A percentile compares a stretch with the other conserved stretches of the same genome.
These are phyloP conservation scores for Starmerella khaoyaiensis DNA, from an alignment of 805 yeast genomes.

Conservation along the genomic window DNA sequence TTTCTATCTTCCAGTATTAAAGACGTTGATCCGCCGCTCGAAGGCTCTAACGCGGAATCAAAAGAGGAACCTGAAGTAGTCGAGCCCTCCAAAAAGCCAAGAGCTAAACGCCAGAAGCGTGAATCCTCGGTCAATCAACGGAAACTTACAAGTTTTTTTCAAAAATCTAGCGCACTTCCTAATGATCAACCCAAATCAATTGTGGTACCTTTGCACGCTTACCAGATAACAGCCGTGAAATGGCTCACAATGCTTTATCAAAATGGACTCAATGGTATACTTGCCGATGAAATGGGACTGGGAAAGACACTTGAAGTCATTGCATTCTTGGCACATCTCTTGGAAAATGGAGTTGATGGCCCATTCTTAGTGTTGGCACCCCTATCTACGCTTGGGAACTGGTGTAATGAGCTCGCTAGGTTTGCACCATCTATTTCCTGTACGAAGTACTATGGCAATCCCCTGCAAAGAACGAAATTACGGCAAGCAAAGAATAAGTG, in stretches of 20 bases:
- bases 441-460: slow-evolving; percentile 48
- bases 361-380: slow-evolving; percentile 94
- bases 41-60: slow-evolving; percentile 23
- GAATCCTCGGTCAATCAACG: not conserved
- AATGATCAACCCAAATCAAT: slow-evolving; percentile 41
- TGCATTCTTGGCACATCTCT: slow-evolving; percentile 57
- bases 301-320: slow-evolving; percentile 90
- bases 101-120: slow-evolving; percentile 2
- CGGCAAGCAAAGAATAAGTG: slow-evolving; percentile 25
- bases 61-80: not conserved
- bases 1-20: slow-evolving; percentile 67
- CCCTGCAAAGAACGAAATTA: slow-evolving; percentile 40
- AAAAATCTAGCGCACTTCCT: slow-evolving; percentile 17
- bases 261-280: slow-evolving; percentile 86
- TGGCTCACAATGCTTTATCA: slow-evolving; percentile 84
- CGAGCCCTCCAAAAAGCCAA: no score
- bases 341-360: slow-evolving; percentile 64
- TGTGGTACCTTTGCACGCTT: slow-evolving; percentile 57
- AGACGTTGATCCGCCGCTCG: slow-evolving; percentile 4
- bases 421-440: slow-evolving; percentile 64
- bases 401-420: slow-evolving; percentile 58
- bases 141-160: slow-evolving; percentile 14
- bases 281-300: slow-evolving; percentile 96
- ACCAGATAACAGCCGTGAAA: slow-evolving; percentile 80
- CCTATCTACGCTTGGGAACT: slow-evolving; percentile 74